phyloP scores from a whole-genome alignment of 164 flowering plant species.

The Nymphaea thermarum region DNA sequence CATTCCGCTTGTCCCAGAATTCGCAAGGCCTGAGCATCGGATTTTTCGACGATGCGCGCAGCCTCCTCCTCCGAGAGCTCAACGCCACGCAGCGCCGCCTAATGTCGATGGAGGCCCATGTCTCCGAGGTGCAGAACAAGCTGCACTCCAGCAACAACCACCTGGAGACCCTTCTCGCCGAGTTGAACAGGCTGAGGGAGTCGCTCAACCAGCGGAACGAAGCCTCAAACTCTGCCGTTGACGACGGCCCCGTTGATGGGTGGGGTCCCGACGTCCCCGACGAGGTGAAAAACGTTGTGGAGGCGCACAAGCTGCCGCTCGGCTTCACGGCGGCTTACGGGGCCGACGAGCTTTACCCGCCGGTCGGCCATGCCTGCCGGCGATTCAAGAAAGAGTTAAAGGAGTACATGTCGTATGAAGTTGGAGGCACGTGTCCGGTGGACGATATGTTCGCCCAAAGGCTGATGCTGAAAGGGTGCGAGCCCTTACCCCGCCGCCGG shows the following conservation, averaged over 20 bases:
- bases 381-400: slow-evolving; percentile 11
- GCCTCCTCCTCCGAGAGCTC: slow-evolving; percentile 16
- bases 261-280: neutral
- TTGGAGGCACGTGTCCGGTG: slow-evolving; percentile 23
- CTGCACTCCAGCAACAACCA: slow-evolving; percentile 13
- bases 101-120: slow-evolving; percentile 9
- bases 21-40: neutral
- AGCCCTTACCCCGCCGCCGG: slow-evolving; percentile 36
- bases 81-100: slow-evolving; percentile 22
- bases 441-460: slow-evolving; percentile 27
- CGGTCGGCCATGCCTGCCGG: slow-evolving; percentile 27
- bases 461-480: slow-evolving; percentile 30
- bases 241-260: neutral
- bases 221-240: slow-evolving; percentile 1
- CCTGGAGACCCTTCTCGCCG: slow-evolving; percentile 10
- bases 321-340: slow-evolving; percentile 17
- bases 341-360: slow-evolving; percentile 15
- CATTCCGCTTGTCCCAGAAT: neutral
- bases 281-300: slow-evolving; percentile 9
- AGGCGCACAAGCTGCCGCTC: slow-evolving; percentile 28
- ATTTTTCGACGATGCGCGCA: slow-evolving; percentile 2
- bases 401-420: slow-evolving; percentile 24
- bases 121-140: slow-evolving; percentile 7
- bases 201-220: neutral
- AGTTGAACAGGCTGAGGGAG: neutral